Percentiles rank a stretch among this genome's conserved stretches.
These are phyloP conservation scores for Phytomonas sp. DNA, from an alignment of 208 protist genomes.

Conservation along the genomic window DNA sequence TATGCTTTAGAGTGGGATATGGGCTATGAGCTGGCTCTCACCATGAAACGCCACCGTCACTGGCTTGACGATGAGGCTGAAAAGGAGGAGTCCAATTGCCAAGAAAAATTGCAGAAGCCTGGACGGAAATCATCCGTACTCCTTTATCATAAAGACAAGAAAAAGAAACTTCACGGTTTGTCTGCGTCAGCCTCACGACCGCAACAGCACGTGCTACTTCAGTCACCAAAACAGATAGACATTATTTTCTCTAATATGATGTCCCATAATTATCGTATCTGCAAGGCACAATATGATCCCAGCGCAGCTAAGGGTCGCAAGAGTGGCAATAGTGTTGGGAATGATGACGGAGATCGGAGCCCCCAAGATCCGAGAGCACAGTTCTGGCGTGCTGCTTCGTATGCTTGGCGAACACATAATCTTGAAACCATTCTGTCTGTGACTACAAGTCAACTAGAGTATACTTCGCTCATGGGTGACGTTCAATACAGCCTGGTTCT, in stretches of 20 bases:
- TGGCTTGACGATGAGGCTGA: constrained; percentile 5
- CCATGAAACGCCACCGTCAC: constrained; percentile 40
- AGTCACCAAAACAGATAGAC: neutral
- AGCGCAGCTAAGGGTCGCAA: neutral
- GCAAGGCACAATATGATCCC: neutral
- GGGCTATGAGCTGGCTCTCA: constrained; percentile 61
- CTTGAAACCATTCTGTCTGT: constrained; percentile 40
- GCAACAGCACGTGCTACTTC: neutral
- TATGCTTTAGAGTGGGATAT: constrained; percentile 82
- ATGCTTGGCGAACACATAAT: constrained; percentile 60
- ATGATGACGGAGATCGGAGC: neutral
- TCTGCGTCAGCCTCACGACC: neutral
- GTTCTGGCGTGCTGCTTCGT: constrained; percentile 54
- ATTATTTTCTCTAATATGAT: neutral
- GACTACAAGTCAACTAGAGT: constrained; percentile 55
- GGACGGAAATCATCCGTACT: neutral
- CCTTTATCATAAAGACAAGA: neutral
- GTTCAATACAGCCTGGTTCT: constrained; percentile 74
- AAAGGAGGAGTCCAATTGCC: neutral
- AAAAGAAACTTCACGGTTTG: neutral
- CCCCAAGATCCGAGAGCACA: constrained; percentile 35
- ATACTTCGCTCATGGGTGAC: constrained; percentile 68
- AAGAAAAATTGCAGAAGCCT: neutral
- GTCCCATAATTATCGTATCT: neutral
- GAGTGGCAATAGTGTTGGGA: neutral